Percentiles rank a stretch among this genome's conserved stretches.
Evolutionary conservation across 2,329 filamentous ascomycete genomes (phyloP).

Genomic region (Westerdykella sp.): DNA sequence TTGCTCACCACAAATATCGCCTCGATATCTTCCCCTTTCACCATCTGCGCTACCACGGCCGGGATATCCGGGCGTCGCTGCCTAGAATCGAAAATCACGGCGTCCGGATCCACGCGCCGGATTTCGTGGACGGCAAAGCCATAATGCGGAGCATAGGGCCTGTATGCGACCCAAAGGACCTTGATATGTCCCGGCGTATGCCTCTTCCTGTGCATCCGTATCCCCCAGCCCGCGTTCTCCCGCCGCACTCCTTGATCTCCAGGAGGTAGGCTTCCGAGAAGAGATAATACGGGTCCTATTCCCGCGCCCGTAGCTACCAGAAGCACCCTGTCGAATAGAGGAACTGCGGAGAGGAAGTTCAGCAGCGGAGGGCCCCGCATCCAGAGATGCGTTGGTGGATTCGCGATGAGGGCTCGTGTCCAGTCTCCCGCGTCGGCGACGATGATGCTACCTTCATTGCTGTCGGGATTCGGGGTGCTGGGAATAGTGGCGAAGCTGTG

Average conservation of each 20-base stretch:
- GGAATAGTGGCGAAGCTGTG: conserved; percentile 22
- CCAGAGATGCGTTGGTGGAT: conserved; percentile 12
- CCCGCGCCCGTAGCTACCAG: conserved; percentile 20
- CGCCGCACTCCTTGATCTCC: background rate
- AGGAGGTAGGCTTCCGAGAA: conserved; percentile 3
- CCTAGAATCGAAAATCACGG: conserved; percentile 12
- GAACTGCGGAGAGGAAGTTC: conserved; percentile 18
- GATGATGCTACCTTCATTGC: conserved; percentile 4
- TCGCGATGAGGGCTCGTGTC: conserved; percentile 9
- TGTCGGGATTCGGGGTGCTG: background rate
- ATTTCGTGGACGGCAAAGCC: conserved; percentile 10
- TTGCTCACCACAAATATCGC: conserved; percentile 20
- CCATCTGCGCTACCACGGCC: conserved; percentile 8
- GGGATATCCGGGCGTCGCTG: conserved; percentile 8
- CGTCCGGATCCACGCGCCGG: conserved; percentile 7
- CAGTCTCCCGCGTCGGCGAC: conserved; percentile 18
- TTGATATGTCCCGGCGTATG: conserved; percentile 1
- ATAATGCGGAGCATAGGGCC: conserved; percentile 11
- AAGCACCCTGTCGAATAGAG: conserved; percentile 15
- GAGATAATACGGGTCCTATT: conserved; percentile 17
- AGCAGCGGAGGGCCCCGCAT: conserved; percentile 11
- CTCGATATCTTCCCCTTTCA: conserved; percentile 5
- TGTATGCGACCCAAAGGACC: conserved; percentile 16
- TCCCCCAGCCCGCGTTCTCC: background rate
- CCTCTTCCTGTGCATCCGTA: background rate